phyloP scores from a whole-genome alignment of 2,329 filamentous ascomycete species.

The Xylariaceae sp. region DNA sequence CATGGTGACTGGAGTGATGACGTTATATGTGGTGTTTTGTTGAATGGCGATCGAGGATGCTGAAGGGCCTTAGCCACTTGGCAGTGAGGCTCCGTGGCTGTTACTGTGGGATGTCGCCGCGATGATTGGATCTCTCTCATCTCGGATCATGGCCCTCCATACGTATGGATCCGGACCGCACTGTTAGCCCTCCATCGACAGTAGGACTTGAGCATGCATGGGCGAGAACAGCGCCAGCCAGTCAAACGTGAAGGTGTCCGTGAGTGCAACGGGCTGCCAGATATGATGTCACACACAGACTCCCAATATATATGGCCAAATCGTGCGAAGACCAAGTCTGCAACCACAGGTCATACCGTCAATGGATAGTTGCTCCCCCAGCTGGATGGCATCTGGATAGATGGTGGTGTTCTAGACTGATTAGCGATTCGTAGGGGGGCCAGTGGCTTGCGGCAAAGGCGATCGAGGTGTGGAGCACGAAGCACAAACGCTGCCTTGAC shows the following conservation, averaged over 20 bases:
- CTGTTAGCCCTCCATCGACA: background rate
- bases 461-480: slow-evolving; percentile 1
- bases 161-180: background rate
- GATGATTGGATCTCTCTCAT: background rate
- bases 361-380: background rate
- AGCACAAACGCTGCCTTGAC: background rate
- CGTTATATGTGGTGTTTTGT: background rate
- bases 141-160: background rate
- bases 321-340: slow-evolving; percentile 5
- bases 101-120: background rate
- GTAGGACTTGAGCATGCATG: background rate
- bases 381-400: background rate
- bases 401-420: background rate
- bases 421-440: background rate
- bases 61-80: background rate
- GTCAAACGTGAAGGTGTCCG: slow-evolving; percentile 5
- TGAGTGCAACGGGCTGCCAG: slow-evolving; percentile 6
- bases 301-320: slow-evolving; percentile 9
- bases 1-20: background rate
- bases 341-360: slow-evolving; percentile 8
- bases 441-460: background rate
- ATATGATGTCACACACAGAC: slow-evolving; percentile 7
- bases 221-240: slow-evolving; percentile 7
- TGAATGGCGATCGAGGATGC: slow-evolving; percentile 1
- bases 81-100: slow-evolving; percentile 1